A percentile compares a stretch with the other conserved stretches of the same genome.
Evolutionary conservation across 768 basidiomycete genomes (phyloP).

Genomic region (Holtermannia corniformis): DNA sequence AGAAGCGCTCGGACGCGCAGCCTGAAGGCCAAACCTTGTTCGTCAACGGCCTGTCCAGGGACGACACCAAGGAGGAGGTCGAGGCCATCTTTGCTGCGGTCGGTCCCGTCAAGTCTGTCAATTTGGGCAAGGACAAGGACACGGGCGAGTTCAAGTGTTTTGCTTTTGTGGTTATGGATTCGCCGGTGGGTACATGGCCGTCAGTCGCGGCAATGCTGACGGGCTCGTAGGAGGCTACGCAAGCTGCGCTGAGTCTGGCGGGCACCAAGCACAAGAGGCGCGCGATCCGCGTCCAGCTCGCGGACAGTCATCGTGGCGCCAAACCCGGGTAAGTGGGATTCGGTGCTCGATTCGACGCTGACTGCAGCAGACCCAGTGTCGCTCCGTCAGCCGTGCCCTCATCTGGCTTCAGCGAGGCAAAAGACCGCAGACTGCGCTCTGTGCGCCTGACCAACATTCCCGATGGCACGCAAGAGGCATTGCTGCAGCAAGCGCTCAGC

Average conservation of each 20-base stretch:
- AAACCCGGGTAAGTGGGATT: neutral
- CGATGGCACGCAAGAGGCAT: constrained; percentile 69
- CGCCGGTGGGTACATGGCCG: constrained; percentile 55
- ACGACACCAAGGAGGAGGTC: constrained; percentile 66
- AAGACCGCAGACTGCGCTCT: constrained; percentile 50
- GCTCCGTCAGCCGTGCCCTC: neutral
- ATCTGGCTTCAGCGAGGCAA: neutral
- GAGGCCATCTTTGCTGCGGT: constrained; percentile 64
- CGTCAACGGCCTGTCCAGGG: constrained; percentile 73
- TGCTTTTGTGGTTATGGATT: constrained; percentile 84
- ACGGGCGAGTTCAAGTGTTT: constrained; percentile 64
- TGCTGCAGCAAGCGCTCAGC: constrained; percentile 80
- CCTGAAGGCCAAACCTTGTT: constrained; percentile 78
- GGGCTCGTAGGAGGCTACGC: neutral
- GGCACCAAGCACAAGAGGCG: neutral
- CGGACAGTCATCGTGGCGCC: neutral
- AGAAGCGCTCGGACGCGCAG: constrained; percentile 78
- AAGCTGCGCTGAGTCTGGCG: constrained; percentile 1
- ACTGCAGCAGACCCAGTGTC: neutral
- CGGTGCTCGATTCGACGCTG: neutral
- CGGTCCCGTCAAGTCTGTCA: constrained; percentile 58
- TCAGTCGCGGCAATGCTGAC: neutral
- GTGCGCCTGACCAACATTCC: constrained; percentile 70
- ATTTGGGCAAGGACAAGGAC: constrained; percentile 63
- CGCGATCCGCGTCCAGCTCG: neutral